These are phyloP conservation scores for Penicillium subrubescens DNA, from an alignment of 495 filamentous ascomycete species.

Conservation along the genomic window DNA sequence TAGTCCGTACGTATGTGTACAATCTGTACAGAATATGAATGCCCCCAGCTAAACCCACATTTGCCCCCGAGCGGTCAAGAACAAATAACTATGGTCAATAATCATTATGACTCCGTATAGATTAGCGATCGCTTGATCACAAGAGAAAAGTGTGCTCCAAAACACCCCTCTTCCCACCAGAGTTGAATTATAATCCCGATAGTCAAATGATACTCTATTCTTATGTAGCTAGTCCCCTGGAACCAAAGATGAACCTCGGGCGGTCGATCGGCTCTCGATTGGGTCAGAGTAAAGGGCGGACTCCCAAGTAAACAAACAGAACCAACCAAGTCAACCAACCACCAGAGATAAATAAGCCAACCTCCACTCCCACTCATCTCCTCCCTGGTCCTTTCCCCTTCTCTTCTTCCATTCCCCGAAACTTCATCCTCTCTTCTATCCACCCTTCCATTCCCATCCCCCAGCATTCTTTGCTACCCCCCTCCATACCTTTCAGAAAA, in stretches of 20 bases:
- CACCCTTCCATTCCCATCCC: conserved; percentile 19
- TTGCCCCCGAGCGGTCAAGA: neutral
- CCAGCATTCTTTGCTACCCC: conserved; percentile 16
- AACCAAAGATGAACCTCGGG: conserved; percentile 16
- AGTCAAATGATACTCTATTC: neutral
- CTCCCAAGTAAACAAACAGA: conserved; percentile 24
- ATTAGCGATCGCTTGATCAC: neutral
- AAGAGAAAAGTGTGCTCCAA: neutral
- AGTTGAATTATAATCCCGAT: neutral
- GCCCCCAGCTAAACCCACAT: neutral
- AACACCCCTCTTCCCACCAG: neutral
- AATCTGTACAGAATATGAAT: too few species aligned
- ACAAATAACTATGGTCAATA: neutral
- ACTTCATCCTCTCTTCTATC: conserved; percentile 6
- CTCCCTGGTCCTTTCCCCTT: neutral
- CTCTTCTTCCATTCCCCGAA: conserved; percentile 10
- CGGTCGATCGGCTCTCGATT: conserved; percentile 17
- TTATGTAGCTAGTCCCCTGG: neutral
- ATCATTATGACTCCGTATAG: neutral
- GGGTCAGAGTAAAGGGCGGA: conserved; percentile 9
- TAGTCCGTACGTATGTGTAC: neutral
- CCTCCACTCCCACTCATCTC: neutral
- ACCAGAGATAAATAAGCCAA: conserved; percentile 24
- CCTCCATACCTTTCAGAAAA: conserved; percentile 10
- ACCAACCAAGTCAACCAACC: neutral